These are phyloP conservation scores for Tricholomella constricta DNA, from an alignment of 768 basidiomycete species.

Conservation along the genomic window DNA sequence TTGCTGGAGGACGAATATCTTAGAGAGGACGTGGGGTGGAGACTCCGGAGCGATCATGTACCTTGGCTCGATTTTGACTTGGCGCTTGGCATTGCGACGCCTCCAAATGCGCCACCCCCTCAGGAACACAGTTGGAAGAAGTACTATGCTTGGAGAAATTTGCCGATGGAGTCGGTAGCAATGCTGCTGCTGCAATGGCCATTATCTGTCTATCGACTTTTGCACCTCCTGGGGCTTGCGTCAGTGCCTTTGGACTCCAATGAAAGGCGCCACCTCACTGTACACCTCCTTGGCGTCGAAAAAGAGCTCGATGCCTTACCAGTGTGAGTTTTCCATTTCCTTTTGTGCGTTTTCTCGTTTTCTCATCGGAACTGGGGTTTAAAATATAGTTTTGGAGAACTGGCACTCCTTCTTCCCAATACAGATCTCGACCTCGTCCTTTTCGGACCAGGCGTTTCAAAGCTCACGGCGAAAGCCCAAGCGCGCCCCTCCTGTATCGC, in stretches of 20 bases:
- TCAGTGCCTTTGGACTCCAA: constrained; percentile 17
- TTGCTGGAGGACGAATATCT: constrained; percentile 32
- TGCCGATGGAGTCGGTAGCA: constrained; percentile 44
- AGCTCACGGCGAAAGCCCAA: constrained; percentile 31
- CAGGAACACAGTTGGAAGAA: constrained; percentile 40
- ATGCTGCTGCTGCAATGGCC: constrained; percentile 48
- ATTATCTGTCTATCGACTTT: constrained; percentile 39
- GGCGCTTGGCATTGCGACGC: constrained; percentile 9
- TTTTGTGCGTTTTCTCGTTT: constrained; percentile 3
- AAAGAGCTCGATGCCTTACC: constrained; percentile 42
- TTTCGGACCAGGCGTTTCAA: constrained; percentile 36
- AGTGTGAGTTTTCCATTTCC: constrained; percentile 29
- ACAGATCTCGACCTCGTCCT: constrained; percentile 47
- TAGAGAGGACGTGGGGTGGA: constrained; percentile 37
- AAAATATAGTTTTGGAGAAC: constrained; percentile 41
- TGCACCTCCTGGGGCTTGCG: constrained; percentile 34
- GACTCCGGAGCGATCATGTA: constrained; percentile 30
- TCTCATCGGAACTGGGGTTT: no score
- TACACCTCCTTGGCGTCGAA: constrained; percentile 42
- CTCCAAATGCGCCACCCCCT: constrained; percentile 26
- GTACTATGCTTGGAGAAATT: constrained; percentile 47
- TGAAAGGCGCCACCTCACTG: constrained; percentile 28
- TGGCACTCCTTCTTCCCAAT: constrained; percentile 45
- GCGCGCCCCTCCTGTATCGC: constrained; percentile 28
- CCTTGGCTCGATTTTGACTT: constrained; percentile 36